phyloP scores from a whole-genome alignment of 2,329 filamentous ascomycete genomes.

The Zasmidium cellare region DNA sequence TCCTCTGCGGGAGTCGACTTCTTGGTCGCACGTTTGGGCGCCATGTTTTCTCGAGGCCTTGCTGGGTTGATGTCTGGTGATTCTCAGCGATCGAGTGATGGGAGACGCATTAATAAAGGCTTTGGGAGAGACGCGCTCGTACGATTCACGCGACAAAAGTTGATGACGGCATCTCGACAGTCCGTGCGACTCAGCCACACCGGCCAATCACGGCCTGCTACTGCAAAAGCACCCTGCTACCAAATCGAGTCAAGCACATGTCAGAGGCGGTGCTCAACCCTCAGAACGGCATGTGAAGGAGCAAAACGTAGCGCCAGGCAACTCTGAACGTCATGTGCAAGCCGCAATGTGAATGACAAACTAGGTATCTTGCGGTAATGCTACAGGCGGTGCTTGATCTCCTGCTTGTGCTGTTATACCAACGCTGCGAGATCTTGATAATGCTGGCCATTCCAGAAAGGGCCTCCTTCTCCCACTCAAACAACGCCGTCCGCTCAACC shows the following conservation, averaged over 20 bases:
- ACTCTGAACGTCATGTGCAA: too few species aligned
- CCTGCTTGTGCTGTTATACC: neutral
- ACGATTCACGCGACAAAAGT: neutral
- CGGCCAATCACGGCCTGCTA: neutral
- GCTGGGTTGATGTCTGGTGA: neutral
- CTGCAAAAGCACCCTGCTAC: neutral
- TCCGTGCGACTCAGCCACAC: neutral
- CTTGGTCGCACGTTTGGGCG: conserved; percentile 5
- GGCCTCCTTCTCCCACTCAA: neutral
- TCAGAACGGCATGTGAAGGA: too few species aligned
- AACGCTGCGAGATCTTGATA: neutral
- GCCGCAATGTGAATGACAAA: too few species aligned
- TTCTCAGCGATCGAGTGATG: neutral
- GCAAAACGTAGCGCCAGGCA: too few species aligned
- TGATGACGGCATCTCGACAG: neutral
- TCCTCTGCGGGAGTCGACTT: conserved; percentile 4
- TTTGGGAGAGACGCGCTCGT: neutral
- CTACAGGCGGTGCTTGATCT: neutral
- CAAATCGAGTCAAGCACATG: too few species aligned
- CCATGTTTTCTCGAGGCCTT: neutral
- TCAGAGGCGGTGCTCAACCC: too few species aligned
- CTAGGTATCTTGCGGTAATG: neutral
- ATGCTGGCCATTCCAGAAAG: neutral
- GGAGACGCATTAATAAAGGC: neutral
- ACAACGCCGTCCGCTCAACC: neutral